These are phyloP conservation scores for Bromus sterilis DNA, from an alignment of 176 grass and related monocot genomes.

Conservation along the genomic window DNA sequence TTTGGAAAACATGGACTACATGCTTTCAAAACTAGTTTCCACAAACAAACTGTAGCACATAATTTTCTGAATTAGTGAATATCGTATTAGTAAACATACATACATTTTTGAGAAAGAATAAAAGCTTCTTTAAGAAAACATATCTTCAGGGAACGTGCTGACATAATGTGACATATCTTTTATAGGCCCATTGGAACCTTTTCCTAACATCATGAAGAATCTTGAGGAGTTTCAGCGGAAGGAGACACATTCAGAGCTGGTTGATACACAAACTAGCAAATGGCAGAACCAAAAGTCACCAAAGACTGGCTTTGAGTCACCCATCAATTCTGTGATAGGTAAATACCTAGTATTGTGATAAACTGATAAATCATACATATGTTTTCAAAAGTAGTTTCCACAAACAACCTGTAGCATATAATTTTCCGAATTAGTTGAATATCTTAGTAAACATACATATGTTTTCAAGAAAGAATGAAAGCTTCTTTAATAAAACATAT, in stretches of 20 bases:
- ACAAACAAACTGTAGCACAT: not conserved
- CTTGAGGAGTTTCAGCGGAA: not conserved
- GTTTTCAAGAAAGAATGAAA: too few species aligned
- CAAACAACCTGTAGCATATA: too few species aligned
- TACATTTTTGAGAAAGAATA: not conserved
- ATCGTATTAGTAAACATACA: not conserved
- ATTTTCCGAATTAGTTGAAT: too few species aligned
- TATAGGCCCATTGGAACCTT: not conserved
- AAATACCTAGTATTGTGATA: not conserved
- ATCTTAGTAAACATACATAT: too few species aligned
- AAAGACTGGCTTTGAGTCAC: conserved; percentile 22
- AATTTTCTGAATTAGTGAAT: not conserved
- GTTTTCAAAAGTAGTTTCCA: too few species aligned
- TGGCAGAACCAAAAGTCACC: conserved; percentile 39
- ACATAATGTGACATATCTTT: not conserved
- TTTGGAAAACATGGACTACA: not conserved
- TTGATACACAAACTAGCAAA: not conserved
- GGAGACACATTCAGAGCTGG: not conserved
- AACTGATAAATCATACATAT: too few species aligned
- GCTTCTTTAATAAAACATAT: too few species aligned
- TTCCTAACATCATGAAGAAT: not conserved
- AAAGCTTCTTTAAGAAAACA: not conserved
- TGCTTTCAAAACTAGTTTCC: not conserved
- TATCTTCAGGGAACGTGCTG: not conserved
- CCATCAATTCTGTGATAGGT: conserved; percentile 32